Conservation (phyloP, 192 early-diverging fungal genomes). For the Rhizoclosmatium sp. region DNA sequence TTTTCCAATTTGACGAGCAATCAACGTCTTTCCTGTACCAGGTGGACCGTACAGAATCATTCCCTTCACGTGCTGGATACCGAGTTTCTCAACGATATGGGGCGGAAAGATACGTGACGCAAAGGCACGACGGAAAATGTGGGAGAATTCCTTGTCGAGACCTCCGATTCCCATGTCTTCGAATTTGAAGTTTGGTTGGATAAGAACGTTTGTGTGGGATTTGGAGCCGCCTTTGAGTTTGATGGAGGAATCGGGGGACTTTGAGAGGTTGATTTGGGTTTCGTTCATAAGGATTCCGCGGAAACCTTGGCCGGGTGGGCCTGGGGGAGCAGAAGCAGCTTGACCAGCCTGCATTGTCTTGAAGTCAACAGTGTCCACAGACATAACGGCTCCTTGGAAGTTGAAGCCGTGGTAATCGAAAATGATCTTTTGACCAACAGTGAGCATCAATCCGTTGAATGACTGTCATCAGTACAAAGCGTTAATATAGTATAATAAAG, state of each 20-base stretch:
- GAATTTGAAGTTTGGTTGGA: conserved; percentile 95
- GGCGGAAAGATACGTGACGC: conserved; percentile 97
- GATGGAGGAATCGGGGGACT: conserved; percentile 76
- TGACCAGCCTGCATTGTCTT: conserved; percentile 53
- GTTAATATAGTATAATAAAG: neutral
- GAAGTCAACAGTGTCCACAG: conserved; percentile 64
- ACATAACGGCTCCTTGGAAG: conserved; percentile 57
- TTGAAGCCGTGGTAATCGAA: conserved; percentile 86
- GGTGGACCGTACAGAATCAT: conserved; percentile 82
- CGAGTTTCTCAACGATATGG: conserved; percentile 88
- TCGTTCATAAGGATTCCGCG: conserved; percentile 81
- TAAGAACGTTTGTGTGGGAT: conserved; percentile 64
- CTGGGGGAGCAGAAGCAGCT: neutral
- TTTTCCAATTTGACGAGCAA: conserved; percentile 98
- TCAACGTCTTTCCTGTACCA: conserved; percentile 96
- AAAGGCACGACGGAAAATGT: conserved; percentile 96
- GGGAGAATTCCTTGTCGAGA: conserved; percentile 90
- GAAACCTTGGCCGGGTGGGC: conserved; percentile 2
- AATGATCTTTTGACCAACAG: conserved; percentile 74
- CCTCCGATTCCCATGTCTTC: conserved; percentile 99
- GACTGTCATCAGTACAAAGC: conserved; percentile 37
- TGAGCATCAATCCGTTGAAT: conserved; percentile 85
- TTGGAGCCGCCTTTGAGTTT: conserved; percentile 71
- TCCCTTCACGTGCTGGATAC: conserved; percentile 98
- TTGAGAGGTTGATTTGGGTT: conserved; percentile 74